Conservation (phyloP, 2,329 filamentous ascomycete genomes). For the Colletotrichum costaricense region DNA sequence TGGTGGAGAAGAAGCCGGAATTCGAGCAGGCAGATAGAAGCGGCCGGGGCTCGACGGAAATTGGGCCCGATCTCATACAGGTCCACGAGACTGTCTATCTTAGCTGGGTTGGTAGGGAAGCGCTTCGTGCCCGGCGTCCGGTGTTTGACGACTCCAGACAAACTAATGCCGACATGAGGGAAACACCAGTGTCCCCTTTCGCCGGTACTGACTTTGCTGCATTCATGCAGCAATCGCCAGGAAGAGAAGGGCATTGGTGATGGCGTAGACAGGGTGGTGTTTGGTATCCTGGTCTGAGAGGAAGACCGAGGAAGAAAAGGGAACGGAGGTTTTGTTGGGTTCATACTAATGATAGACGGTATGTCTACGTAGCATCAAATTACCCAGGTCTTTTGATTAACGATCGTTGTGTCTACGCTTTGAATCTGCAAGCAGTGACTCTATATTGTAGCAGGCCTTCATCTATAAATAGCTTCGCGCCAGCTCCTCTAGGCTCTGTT, state of each 20-base stretch:
- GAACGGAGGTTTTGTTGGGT: not conserved
- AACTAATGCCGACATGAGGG: conserved; percentile 4
- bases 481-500: conserved; percentile 60
- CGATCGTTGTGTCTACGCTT: not conserved
- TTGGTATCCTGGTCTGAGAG: not conserved
- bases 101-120: conserved; percentile 47
- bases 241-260: not conserved
- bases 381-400: not conserved
- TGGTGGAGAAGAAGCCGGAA: conserved; percentile 48
- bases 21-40: conserved; percentile 44
- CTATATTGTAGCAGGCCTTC: not conserved
- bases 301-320: not conserved
- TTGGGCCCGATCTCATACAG: conserved; percentile 43
- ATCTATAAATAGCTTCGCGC: conserved; percentile 18
- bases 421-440: not conserved
- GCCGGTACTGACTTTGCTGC: conserved; percentile 32
- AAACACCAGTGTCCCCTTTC: conserved; percentile 22
- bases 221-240: conserved; percentile 13
- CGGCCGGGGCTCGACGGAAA: not conserved
- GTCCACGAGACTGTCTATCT: conserved; percentile 51
- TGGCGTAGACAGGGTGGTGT: not conserved
- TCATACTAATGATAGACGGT: not conserved
- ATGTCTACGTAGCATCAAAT: too few species aligned
- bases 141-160: conserved; percentile 20
- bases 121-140: conserved; percentile 29